These are phyloP conservation scores for Hygrophila difformis DNA, from an alignment of 257 asterid species.

Conservation along the genomic window DNA sequence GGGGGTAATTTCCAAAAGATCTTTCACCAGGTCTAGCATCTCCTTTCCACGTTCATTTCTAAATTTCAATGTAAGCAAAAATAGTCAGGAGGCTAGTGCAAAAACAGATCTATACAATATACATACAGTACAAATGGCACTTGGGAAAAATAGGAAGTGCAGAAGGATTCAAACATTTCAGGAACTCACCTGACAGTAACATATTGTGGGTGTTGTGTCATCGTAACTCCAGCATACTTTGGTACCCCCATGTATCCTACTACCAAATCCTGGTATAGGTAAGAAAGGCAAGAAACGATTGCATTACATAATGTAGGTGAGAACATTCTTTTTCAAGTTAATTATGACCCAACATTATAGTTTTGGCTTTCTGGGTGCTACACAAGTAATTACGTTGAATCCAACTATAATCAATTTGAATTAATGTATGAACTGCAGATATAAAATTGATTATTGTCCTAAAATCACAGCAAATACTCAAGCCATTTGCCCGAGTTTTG, in stretches of 20 bases:
- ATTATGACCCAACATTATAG: too few species aligned
- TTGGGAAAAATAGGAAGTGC: background rate
- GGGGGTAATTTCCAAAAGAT: constrained; percentile 89
- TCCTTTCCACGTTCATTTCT: constrained; percentile 96
- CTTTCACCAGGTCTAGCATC: constrained; percentile 80
- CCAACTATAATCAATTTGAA: too few species aligned
- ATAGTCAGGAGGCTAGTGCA: constrained; percentile 4
- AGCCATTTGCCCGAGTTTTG: too few species aligned
- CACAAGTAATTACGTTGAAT: too few species aligned
- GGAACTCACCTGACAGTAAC: constrained; percentile 71
- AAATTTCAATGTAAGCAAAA: constrained; percentile 19
- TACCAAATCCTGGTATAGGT: constrained; percentile 76
- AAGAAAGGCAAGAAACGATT: constrained; percentile 13
- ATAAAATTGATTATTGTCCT: too few species aligned
- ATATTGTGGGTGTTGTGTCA: constrained; percentile 93
- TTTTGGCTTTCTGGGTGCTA: too few species aligned
- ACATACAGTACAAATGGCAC: background rate
- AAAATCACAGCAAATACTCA: too few species aligned
- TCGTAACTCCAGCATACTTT: constrained; percentile 73
- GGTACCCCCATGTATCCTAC: constrained; percentile 99
- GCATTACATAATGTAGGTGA: constrained; percentile 9
- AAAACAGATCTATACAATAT: background rate
- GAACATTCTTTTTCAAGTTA: too few species aligned
- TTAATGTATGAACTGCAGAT: too few species aligned
- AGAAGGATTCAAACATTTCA: constrained; percentile 12